Evolutionary conservation across 805 yeast species (phyloP).

Genomic region (Metschnikowia colocasiae): DNA sequence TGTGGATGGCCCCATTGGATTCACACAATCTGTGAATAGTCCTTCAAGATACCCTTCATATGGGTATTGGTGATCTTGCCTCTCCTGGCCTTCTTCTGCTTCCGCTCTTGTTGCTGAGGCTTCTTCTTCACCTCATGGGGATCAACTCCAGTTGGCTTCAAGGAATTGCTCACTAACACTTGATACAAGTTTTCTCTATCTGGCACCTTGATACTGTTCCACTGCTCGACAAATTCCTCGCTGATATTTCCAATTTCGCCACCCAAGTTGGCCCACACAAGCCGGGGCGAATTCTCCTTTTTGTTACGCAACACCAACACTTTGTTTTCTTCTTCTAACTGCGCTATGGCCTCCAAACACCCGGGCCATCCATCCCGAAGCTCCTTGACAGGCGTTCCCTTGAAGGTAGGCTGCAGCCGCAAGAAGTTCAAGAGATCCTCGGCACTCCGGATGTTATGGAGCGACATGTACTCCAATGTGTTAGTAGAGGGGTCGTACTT

Average conservation of each 20-base stretch:
- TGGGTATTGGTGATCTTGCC: constrained; percentile 95
- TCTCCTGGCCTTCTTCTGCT: constrained; percentile 86
- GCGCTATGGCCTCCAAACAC: constrained; percentile 72
- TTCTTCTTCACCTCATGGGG: constrained; percentile 84
- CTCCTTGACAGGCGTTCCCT: constrained; percentile 80
- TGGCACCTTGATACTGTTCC: constrained; percentile 80
- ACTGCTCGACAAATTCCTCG: constrained; percentile 74
- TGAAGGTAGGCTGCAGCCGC: constrained; percentile 78
- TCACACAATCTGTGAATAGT: constrained; percentile 50
- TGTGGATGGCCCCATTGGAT: neutral
- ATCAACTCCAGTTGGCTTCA: constrained; percentile 96
- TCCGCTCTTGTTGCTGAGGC: constrained; percentile 55
- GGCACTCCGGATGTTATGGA: constrained; percentile 80
- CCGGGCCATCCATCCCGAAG: constrained; percentile 92
- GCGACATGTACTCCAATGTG: constrained; percentile 81
- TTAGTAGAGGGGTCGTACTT: constrained; percentile 56
- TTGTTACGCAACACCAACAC: constrained; percentile 83
- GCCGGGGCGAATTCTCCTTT: constrained; percentile 89
- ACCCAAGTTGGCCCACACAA: constrained; percentile 86
- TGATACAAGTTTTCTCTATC: constrained; percentile 77
- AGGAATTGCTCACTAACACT: constrained; percentile 72
- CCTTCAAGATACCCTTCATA: constrained; percentile 92
- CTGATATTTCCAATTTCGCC: constrained; percentile 70
- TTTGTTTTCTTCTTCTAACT: constrained; percentile 71
- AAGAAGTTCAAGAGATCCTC: constrained; percentile 73